Evolutionary conservation across 2,329 filamentous ascomycete genomes (phyloP).

Genomic region (Biscogniauxia mediterranea): DNA sequence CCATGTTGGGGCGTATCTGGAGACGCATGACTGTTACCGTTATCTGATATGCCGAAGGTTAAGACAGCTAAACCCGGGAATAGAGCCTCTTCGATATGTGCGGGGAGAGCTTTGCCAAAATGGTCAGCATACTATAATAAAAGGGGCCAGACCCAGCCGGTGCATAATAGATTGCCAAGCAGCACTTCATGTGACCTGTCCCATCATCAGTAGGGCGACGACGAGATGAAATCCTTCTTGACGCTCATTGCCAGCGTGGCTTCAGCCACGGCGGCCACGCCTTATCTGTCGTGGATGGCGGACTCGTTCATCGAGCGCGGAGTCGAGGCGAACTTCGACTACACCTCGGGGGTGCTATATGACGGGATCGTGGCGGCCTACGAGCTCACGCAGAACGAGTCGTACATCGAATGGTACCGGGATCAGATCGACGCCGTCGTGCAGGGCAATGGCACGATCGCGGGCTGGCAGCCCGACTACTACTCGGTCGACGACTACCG

Average conservation of each 20-base stretch:
- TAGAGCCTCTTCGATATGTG: neutral
- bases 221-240: slow-evolving; percentile 21
- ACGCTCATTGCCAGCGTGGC: slow-evolving; percentile 12
- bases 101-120: neutral
- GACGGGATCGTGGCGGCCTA: slow-evolving; percentile 46
- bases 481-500: slow-evolving; percentile 54
- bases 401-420: slow-evolving; percentile 43
- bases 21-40: too few relatives aligned
- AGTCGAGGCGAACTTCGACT: slow-evolving; percentile 40
- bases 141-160: neutral
- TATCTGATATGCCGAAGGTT: neutral
- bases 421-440: slow-evolving; percentile 47
- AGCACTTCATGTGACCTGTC: neutral
- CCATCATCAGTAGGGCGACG: neutral
- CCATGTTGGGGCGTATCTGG: too few relatives aligned
- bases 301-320: slow-evolving; percentile 45
- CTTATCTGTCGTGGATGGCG: slow-evolving; percentile 40
- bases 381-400: slow-evolving; percentile 41
- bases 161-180: neutral
- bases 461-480: slow-evolving; percentile 43
- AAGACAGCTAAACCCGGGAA: neutral
- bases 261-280: slow-evolving; percentile 11
- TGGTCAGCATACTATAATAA: neutral
- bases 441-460: slow-evolving; percentile 44
- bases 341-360: slow-evolving; percentile 46